Evolutionary conservation across 441 rosid species (phyloP).

Genomic region (Jatropha multifida): DNA sequence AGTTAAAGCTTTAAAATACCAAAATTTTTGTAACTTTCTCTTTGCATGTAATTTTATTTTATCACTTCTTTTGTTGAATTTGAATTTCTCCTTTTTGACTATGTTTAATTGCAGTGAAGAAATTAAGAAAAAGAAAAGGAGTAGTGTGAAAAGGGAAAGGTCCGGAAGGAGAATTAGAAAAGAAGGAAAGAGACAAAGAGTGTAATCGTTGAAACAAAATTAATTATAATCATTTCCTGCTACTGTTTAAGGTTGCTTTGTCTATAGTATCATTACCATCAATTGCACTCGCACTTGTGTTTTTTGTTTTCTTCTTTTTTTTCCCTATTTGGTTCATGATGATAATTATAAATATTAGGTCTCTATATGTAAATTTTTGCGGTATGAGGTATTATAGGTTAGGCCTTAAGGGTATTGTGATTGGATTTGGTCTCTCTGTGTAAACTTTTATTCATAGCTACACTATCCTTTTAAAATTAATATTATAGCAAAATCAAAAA

Average conservation of each 20-base stretch:
- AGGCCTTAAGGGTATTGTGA: too few relatives aligned
- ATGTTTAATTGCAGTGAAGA: not conserved
- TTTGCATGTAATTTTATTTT: too few relatives aligned
- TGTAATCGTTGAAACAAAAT: not conserved
- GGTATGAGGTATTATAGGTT: too few relatives aligned
- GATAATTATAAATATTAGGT: too few relatives aligned
- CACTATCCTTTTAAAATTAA: too few relatives aligned
- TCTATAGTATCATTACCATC: constrained; percentile 13
- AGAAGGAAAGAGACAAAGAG: not conserved
- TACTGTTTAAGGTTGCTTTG: constrained; percentile 22
- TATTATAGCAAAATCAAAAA: too few relatives aligned
- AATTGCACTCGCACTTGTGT: constrained; percentile 4
- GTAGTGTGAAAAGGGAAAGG: not conserved
- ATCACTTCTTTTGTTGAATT: not conserved
- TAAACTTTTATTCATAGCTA: too few relatives aligned
- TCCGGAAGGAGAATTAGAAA: not conserved
- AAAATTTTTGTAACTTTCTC: not conserved
- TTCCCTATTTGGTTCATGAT: too few relatives aligned
- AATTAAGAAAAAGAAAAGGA: not conserved
- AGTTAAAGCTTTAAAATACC: not conserved
- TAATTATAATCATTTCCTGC: constrained; percentile 10
- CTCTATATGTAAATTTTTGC: too few relatives aligned
- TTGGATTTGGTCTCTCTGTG: too few relatives aligned
- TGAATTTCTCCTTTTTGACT: not conserved
- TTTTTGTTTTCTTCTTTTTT: not conserved